Percentiles rank a stretch among this genome's conserved stretches.
These are phyloP conservation scores for Ananas comosus DNA, from an alignment of 176 grass and related monocot genomes.

Conservation along the genomic window DNA sequence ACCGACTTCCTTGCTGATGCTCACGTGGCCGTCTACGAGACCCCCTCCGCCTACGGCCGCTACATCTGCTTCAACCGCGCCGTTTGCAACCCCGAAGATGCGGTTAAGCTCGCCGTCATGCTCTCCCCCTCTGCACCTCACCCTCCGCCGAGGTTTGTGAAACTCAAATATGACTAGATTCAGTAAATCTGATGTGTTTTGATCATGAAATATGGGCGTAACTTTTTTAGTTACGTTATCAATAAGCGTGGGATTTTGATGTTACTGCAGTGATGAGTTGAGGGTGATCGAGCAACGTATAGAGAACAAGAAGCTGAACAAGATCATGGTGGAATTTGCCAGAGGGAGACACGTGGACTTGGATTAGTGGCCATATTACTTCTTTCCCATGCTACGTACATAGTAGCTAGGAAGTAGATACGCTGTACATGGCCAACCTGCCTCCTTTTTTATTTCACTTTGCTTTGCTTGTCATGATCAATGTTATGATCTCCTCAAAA, in stretches of 20 bases:
- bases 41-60: constrained; percentile 57
- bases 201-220: background rate
- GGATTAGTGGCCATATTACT: constrained; percentile 22
- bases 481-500: too few species aligned
- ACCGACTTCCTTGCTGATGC: constrained; percentile 62
- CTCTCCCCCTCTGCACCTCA: constrained; percentile 32
- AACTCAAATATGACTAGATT: background rate
- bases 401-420: constrained; percentile 23
- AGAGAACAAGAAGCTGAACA: constrained; percentile 73
- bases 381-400: background rate
- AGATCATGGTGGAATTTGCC: constrained; percentile 70
- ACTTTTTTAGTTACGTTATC: background rate
- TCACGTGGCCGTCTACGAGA: constrained; percentile 71
- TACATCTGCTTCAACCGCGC: constrained; percentile 79
- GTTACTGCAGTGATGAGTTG: constrained; percentile 54
- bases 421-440: constrained; percentile 44
- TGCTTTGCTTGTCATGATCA: too few species aligned
- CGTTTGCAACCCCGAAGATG: constrained; percentile 65
- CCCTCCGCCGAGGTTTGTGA: constrained; percentile 26
- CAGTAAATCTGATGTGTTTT: background rate
- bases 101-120: constrained; percentile 47
- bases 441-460: constrained; percentile 17
- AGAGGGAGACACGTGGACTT: constrained; percentile 44
- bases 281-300: constrained; percentile 59
- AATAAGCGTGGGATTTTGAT: background rate